Evolutionary conservation across 2,329 filamentous ascomycete species (phyloP).

Genomic region (Laburnicola sp.): DNA sequence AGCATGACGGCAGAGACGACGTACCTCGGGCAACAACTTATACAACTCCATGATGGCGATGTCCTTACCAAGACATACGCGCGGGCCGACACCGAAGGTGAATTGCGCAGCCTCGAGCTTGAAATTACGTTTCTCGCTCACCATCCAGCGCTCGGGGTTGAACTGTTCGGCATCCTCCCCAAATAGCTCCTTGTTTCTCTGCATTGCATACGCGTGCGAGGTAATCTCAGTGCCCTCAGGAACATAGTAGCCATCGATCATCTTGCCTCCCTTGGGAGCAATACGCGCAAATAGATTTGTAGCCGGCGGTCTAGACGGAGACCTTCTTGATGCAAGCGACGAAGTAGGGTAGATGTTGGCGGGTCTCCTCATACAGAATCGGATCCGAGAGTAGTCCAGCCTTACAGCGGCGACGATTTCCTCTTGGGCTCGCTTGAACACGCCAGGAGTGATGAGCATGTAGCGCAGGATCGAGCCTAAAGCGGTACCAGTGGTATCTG

Average conservation of each 20-base stretch:
- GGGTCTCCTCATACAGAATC: slow-evolving; percentile 36
- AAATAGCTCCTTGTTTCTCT: slow-evolving; percentile 50
- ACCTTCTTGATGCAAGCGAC: slow-evolving; percentile 56
- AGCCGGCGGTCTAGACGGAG: slow-evolving; percentile 57
- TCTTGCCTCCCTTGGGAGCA: slow-evolving; percentile 33
- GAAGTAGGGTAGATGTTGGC: slow-evolving; percentile 51
- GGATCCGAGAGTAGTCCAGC: slow-evolving; percentile 26
- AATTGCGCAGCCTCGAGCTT: slow-evolving; percentile 37
- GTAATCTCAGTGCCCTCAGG: slow-evolving; percentile 52
- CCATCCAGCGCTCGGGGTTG: slow-evolving; percentile 48
- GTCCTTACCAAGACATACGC: slow-evolving; percentile 39
- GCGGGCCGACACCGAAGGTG: slow-evolving; percentile 33
- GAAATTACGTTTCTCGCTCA: slow-evolving; percentile 24
- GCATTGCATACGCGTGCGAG: slow-evolving; percentile 53
- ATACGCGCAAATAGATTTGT: slow-evolving; percentile 57
- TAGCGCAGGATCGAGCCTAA: slow-evolving; percentile 39
- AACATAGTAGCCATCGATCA: slow-evolving; percentile 46
- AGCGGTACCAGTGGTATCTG: slow-evolving; percentile 43
- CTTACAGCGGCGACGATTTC: slow-evolving; percentile 30
- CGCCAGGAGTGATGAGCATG: slow-evolving; percentile 21
- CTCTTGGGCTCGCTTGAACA: slow-evolving; percentile 20
- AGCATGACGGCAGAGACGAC: slow-evolving; percentile 1
- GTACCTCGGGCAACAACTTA: slow-evolving; percentile 41
- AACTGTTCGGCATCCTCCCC: slow-evolving; percentile 48
- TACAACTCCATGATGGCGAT: slow-evolving; percentile 36